A percentile compares a stretch with the other conserved stretches of the same genome.
Conservation (phyloP, 805 yeast genomes). For the Kluyveromyces lactis region DNA sequence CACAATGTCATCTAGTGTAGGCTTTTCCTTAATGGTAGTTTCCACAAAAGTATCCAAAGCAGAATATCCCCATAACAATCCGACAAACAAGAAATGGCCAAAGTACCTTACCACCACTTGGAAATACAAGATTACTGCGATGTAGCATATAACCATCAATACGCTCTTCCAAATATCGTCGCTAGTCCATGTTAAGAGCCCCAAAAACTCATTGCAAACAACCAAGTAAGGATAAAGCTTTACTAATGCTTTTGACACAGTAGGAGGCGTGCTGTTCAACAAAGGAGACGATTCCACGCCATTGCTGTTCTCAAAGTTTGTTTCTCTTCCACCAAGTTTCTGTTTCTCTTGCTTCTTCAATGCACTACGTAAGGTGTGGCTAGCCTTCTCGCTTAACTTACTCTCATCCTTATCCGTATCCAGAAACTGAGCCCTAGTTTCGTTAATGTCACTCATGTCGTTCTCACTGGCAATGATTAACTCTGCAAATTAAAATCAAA, state of each 20-base stretch:
- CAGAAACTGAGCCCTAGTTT: constrained; percentile 25
- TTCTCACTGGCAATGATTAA: no score
- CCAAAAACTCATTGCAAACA: constrained; percentile 58
- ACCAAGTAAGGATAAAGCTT: constrained; percentile 79
- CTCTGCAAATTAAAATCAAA: no score
- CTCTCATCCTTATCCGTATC: constrained; percentile 12
- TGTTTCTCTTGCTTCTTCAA: constrained; percentile 12
- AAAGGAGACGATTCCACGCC: constrained; percentile 61
- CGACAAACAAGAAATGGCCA: constrained; percentile 71
- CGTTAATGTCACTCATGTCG: constrained; percentile 11
- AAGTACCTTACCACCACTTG: constrained; percentile 70
- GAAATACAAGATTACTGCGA: constrained; percentile 62
- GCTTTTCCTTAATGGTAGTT: constrained; percentile 51
- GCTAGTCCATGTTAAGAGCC: constrained; percentile 84
- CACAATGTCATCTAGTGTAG: constrained; percentile 82
- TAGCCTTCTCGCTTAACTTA: constrained; percentile 25
- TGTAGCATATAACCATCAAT: constrained; percentile 46
- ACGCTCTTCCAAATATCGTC: constrained; percentile 74
- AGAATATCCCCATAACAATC: constrained; percentile 51
- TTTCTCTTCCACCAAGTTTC: constrained; percentile 1
- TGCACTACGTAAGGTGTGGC: constrained; percentile 20
- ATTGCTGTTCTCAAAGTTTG: constrained; percentile 2
- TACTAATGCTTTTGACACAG: constrained; percentile 75
- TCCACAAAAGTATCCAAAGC: constrained; percentile 48
- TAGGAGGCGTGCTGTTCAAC: constrained; percentile 82